phyloP scores from a whole-genome alignment of 768 basidiomycete species.

The Auriculariales sp. region DNA sequence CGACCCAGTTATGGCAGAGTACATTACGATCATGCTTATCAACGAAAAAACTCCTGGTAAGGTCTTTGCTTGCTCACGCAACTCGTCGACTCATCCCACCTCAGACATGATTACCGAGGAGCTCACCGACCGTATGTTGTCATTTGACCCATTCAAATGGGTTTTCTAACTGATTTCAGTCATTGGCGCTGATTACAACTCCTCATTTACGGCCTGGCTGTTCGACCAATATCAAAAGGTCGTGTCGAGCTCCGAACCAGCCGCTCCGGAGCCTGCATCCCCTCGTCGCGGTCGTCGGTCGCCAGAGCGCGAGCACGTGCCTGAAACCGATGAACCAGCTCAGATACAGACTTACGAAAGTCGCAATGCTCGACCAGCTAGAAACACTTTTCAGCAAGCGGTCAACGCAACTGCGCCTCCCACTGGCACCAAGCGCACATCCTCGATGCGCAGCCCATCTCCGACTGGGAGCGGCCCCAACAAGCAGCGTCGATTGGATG shows the following conservation, averaged over 20 bases:
- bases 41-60: conserved; percentile 73
- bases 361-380: not conserved
- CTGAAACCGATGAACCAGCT: not conserved
- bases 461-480: conserved; percentile 21
- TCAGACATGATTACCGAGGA: conserved; percentile 78
- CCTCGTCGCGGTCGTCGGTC: not conserved
- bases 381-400: conserved; percentile 8
- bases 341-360: not conserved
- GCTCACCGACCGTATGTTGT: conserved; percentile 58
- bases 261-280: conserved; percentile 1
- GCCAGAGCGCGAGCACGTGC: not conserved
- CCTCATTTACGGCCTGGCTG: conserved; percentile 79
- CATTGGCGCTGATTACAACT: conserved; percentile 47
- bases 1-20: conserved; percentile 86
- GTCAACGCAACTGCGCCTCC: conserved; percentile 7
- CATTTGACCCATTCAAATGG: not conserved
- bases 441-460: conserved; percentile 12
- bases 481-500: conserved; percentile 51
- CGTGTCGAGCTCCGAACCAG: conserved; percentile 13
- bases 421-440: conserved; percentile 8
- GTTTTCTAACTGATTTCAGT: conserved; percentile 18
- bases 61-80: conserved; percentile 12
- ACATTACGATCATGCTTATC: conserved; percentile 89
- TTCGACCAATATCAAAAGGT: conserved; percentile 70
- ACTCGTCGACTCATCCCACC: conserved; percentile 1